Evolutionary conservation across 1,284 basidiomycete genomes (phyloP), one percentile per base, ranked within the genome.

Genomic region (Wallemia hederae): DNA sequence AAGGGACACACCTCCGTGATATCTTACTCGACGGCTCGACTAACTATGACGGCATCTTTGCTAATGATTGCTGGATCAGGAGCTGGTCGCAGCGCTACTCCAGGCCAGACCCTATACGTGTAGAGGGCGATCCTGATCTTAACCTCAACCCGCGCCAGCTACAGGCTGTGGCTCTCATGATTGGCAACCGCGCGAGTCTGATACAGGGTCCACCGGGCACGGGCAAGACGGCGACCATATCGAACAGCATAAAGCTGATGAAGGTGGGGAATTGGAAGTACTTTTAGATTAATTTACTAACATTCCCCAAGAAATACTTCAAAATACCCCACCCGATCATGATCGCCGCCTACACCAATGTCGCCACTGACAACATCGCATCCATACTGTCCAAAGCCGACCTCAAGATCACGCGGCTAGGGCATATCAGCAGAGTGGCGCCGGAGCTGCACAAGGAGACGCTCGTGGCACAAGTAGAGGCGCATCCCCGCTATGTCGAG

Each of bases 201-300:
- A 79, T 94, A 24, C 90, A 94, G 72, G 90, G 90, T 17, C 90
- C 90, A 24, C 90, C 90, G 3, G 90, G 90, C n/a, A 96, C 90
- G 0, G 88, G 90, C 58, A 96, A 96, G 72, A 92, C 89, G 1
- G 81, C 83, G 66, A 92, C 90, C 0, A 88, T 96, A 59, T 81
- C 91, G 28, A 82, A 90, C 67, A 76, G 85, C 0, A 76, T 90
- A 65, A 79, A 79, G 65, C 70, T 96, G 27, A 78, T 96, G 64
- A 94, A 94, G 75, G 77, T 79, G 29, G 58, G n/a, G 70, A 63
- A 17, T 15, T 59, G 59, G 26, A n/a, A 9, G 27, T 3, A 27
- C 19, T 60, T 28, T 33, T 28, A 9, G 33, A 27, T 59, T 57
- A 2, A 59, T 34, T 34, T 34, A 26, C 34, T 55, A 27, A 49